Evolutionary conservation across 2,329 filamentous ascomycete species (phyloP), one percentile per base, ranked within the genome.

Genomic region (Byssothecium circinans): DNA sequence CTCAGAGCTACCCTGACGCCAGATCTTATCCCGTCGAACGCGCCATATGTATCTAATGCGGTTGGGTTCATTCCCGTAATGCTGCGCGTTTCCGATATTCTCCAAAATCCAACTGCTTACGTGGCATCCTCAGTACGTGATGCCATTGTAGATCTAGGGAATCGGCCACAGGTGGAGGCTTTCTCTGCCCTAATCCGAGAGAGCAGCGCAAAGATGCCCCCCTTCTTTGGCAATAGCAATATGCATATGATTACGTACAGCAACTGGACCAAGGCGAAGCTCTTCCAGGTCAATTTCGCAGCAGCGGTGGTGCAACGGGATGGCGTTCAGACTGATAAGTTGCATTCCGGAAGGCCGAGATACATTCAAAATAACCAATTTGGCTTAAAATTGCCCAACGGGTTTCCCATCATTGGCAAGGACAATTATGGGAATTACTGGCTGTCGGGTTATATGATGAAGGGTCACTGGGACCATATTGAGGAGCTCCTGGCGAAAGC

Each of bases 361-460:
- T 49, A 43, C 18, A 44, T 49, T 8, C 46, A 49, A 35, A 44
- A 49, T n/a, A 43, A 22, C 15, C 46, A 49, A 14, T 34, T 23
- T 17, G 40, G 34, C 3, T 23, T 49, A 1, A 44, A 22, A 11
- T 18, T 44, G 12, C 40, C 41, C 20, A 49, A 49, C 19, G 46
- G 40, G 8, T 49, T 43, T 14, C 41, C 35, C 12, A 49, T 49
- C 15, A 43, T 43, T 36, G 46, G 46, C 3, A 49, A 49, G 29
- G 46, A 49, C 20, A 20, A 12, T 22, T 6, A 41, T 4, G 40
- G 40, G 5, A 49, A 49, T 25, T 49, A 44, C 17, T 44, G 46
- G 46, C 4, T 43, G 17, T 49, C 46, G 5, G 46, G 40, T 10
- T 44, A 43, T 15, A 40, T 43, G 46, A 40, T 30, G 3, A 47